Evolutionary conservation across 768 basidiomycete genomes (phyloP), one percentile per base, ranked within the genome.

Genomic region (Fomitopsis serialis): DNA sequence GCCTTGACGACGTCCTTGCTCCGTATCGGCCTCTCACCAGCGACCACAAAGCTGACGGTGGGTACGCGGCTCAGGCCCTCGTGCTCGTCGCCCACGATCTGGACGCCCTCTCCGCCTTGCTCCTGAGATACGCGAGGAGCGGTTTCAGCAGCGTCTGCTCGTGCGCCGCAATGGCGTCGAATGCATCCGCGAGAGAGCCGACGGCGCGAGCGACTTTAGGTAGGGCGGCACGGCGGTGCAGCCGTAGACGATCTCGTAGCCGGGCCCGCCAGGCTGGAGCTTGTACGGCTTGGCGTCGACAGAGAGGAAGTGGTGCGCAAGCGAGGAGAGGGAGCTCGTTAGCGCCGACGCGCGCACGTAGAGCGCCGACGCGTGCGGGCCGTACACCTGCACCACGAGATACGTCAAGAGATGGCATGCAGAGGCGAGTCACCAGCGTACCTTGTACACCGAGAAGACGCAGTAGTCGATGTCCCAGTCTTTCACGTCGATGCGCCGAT

Each of bases 401-500:
- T 15, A 22, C 21, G 47, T 25, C 52, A 19, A 2, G 34, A 47
- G 43, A 45, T 9, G 25, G 32, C 10, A 53, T 32, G 43, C 25
- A 21, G n/a, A n/a, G n/a, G n/a, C n/a, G n/a, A n/a, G n/a, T n/a
- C n/a, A n/a, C n/a, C n/a, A n/a, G n/a, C n/a, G n/a, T 45, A 85
- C 89, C 79, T 90, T 92, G 73, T 90, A 91, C 60, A 83, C 77
- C 0, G 87, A 81, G 64, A 89, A 83, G 48, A 81, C 79, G 45
- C 76, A 78, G 62, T 81, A 89, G 58, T 92, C 87, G 34, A 89
- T 74, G 50, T 89, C 87, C 89, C 88, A 91, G 45, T 77, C 81
- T 54, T 75, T 78, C 15, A 89, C 88, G 58, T 91, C 82, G 27
- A 91, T 80, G 52, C 70, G 67, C 13, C 86, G 73, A 62, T 91